Base-by-base conservation (phyloP, 345 rosid genomes). In the Bruguiera parviflora region DNA sequence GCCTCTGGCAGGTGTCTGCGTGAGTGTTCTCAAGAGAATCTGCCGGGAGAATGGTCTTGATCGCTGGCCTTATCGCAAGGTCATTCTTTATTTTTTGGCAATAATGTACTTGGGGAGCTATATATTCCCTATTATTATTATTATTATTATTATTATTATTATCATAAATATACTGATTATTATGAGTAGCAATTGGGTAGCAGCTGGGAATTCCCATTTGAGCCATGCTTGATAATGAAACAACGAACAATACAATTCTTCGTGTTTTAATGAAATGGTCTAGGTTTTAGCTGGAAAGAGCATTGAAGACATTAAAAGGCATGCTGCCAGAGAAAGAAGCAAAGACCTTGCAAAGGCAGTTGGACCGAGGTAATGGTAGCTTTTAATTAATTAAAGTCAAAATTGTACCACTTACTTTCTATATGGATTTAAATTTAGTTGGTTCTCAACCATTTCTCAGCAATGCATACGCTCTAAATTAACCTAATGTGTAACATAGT, bases 21-120 rank as follows among this genome's bases (percentile, higher is more conserved):
- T 66, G 2, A 75, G 77, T 65, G 78, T 65, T 72, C 78, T 83
- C 32, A 83, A 83, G 77, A 80, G 71, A 77, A 75, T 80, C 58
- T 80, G 86, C 75, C 77, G 84, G 16, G 82, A 77, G 29, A 83
- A 83, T 64, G 86, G 86, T 24, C 84, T 83, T 37, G 84, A 83
- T 46, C 57, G 86, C 18, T 78, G 84, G 84, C 86, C 86, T 2
- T 76, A 83, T 31, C 80, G 84, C 8, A 80, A 83, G 82, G 84
- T 77, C 21, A 0, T 7, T 11, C 13, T 28, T 37, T 31, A 20
- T 2, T 58, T 62, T 47, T 57, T 4, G 4, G 8, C 43, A 25
- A 9, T 59, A 18, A 32, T 28, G 16, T 20, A 24, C 5, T 32
- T 39, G 6, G 20, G 27, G 18, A 51, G 20, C 4, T 21, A 5